Evolutionary conservation across 2,329 filamentous ascomycete genomes (phyloP).

Genomic region (Alternaria gaisen): DNA sequence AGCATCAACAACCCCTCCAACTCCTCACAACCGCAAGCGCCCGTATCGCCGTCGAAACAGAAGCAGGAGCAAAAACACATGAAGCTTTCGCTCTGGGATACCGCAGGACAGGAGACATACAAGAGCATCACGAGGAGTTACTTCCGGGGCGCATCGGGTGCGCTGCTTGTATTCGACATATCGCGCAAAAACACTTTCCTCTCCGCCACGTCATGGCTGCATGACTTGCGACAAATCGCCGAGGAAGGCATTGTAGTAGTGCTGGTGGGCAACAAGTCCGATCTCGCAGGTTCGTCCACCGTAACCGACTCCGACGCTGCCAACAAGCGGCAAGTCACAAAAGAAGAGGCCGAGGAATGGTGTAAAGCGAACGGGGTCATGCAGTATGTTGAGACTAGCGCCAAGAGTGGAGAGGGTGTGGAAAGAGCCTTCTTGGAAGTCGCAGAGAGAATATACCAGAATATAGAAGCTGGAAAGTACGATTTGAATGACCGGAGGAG

Average conservation of each 20-base stretch:
- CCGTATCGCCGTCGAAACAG: conserved; percentile 38
- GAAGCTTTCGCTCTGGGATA: conserved; percentile 96
- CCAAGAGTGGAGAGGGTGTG: conserved; percentile 93
- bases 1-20: conserved; percentile 61
- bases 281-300: conserved; percentile 68
- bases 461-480: conserved; percentile 94
- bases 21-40: conserved; percentile 21
- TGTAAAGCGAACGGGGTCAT: conserved; percentile 84
- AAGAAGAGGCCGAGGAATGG: conserved; percentile 88
- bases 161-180: conserved; percentile 94
- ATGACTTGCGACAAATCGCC: conserved; percentile 92
- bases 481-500: conserved; percentile 92
- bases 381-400: conserved; percentile 94
- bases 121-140: conserved; percentile 95
- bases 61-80: conserved; percentile 73
- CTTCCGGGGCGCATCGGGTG: conserved; percentile 81
- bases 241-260: conserved; percentile 96
- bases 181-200: conserved; percentile 83
- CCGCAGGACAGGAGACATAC: conserved; percentile 95
- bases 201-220: conserved; percentile 91
- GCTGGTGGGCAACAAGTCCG: conserved; percentile 93
- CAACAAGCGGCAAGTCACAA: conserved; percentile 80
- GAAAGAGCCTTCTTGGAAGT: conserved; percentile 93
- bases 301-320: conserved; percentile 50
- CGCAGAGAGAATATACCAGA: conserved; percentile 93